phyloP scores from a whole-genome alignment of 768 basidiomycete species.

The Ramaria rubella region DNA sequence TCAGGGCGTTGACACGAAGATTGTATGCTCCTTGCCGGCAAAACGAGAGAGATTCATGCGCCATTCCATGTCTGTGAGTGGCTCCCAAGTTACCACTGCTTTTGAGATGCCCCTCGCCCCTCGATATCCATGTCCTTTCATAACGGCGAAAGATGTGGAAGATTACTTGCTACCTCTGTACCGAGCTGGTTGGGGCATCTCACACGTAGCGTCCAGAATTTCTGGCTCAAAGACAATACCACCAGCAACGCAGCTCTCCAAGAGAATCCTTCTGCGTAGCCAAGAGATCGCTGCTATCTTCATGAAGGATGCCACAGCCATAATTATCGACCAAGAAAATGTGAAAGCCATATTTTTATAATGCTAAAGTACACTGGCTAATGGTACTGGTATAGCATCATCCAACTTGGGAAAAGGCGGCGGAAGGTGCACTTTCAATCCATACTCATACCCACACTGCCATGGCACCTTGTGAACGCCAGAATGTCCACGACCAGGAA shows the following conservation, averaged over 20 bases:
- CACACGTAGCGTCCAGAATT: neutral
- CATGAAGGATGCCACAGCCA: neutral
- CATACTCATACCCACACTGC: conserved; percentile 12
- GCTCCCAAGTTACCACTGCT: neutral
- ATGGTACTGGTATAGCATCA: conserved; percentile 4
- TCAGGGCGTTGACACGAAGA: neutral
- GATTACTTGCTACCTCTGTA: conserved; percentile 33
- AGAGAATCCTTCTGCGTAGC: conserved; percentile 9
- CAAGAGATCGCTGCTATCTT: conserved; percentile 14
- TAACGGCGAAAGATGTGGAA: conserved; percentile 27
- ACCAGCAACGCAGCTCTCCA: conserved; percentile 24
- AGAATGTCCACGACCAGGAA: conserved; percentile 2
- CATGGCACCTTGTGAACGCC: neutral
- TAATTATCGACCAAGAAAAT: conserved; percentile 6
- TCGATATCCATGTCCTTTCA: conserved; percentile 29
- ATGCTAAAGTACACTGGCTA: neutral
- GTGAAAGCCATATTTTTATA: neutral
- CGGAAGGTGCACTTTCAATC: neutral
- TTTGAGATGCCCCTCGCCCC: conserved; percentile 22
- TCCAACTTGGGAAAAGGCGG: neutral
- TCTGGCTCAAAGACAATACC: neutral
- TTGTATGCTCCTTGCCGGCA: neutral
- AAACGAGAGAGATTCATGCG: neutral
- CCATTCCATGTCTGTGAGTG: neutral
- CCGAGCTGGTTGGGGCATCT: conserved; percentile 20